A percentile compares a stretch with the other conserved stretches of the same genome.
Evolutionary conservation across 2,329 filamentous ascomycete species (phyloP).

Genomic region (Knufia fluminis): DNA sequence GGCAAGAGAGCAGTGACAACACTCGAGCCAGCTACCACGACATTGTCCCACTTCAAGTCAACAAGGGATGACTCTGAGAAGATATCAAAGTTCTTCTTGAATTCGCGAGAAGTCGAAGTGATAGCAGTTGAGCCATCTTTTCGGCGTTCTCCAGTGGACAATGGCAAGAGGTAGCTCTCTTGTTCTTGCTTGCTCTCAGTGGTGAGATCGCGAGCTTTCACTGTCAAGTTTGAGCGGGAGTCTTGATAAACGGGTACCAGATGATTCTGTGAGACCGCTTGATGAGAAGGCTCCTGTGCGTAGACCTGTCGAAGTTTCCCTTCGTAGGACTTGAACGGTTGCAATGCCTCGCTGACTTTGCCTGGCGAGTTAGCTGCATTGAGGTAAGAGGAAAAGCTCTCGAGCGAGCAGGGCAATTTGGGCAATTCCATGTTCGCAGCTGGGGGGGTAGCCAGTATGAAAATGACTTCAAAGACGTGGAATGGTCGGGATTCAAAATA

Average conservation of each 20-base stretch:
- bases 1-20: conserved; percentile 72
- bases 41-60: conserved; percentile 73
- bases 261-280: conserved; percentile 24
- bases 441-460: not conserved
- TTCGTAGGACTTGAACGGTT: conserved; percentile 32
- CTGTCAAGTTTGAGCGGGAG: conserved; percentile 21
- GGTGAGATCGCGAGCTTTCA: conserved; percentile 28
- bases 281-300: conserved; percentile 31
- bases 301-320: conserved; percentile 29
- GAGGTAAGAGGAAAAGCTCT: conserved; percentile 14
- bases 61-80: conserved; percentile 71
- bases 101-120: conserved; percentile 58
- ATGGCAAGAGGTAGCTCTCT: conserved; percentile 29
- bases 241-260: conserved; percentile 30
- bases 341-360: conserved; percentile 25
- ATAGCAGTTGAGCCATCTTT: conserved; percentile 56
- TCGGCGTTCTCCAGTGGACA: conserved; percentile 47
- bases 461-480: not conserved
- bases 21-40: conserved; percentile 71
- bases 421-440: conserved; percentile 4
- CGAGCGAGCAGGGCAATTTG: conserved; percentile 1
- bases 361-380: conserved; percentile 22
- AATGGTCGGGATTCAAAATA: not conserved
- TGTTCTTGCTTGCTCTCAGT: conserved; percentile 26
- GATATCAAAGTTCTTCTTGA: conserved; percentile 68